Percentiles rank a stretch among this genome's conserved stretches.
phyloP scores from a whole-genome alignment of 495 filamentous ascomycete genomes.

The Penicillium roqueforti region DNA sequence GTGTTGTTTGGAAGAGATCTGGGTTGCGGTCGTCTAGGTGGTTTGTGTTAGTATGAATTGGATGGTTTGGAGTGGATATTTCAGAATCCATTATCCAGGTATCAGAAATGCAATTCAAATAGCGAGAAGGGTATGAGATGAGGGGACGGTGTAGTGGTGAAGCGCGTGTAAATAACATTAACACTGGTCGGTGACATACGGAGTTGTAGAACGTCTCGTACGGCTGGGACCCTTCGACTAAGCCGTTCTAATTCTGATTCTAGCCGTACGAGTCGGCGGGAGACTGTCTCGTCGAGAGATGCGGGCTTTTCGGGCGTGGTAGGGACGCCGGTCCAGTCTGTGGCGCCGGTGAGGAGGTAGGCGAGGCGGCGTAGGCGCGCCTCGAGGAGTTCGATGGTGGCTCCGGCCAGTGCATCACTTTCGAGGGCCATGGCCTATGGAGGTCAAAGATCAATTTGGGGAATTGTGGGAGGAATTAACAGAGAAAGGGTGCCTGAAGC shows the following conservation, averaged over 20 bases:
- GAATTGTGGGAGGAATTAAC: neutral
- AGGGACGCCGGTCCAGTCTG: constrained; percentile 41
- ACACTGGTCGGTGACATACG: constrained; percentile 25
- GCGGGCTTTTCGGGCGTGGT: constrained; percentile 35
- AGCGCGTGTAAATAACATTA: neutral
- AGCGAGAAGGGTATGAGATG: neutral
- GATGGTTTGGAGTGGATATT: neutral
- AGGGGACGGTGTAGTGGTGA: neutral
- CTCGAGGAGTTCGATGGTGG: constrained; percentile 73
- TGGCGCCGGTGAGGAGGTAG: constrained; percentile 65
- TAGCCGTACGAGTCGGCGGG: constrained; percentile 57
- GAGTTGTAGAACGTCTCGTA: constrained; percentile 50
- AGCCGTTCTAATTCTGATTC: constrained; percentile 56
- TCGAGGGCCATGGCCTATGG: constrained; percentile 31
- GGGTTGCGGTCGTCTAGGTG: constrained; percentile 52
- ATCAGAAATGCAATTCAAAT: neutral
- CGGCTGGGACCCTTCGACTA: constrained; percentile 41
- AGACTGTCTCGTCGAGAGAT: constrained; percentile 40
- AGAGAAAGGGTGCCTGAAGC: neutral
- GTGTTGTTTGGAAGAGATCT: constrained; percentile 51
- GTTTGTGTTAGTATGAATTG: constrained; percentile 10
- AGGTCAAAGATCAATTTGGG: neutral
- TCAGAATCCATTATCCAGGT: neutral
- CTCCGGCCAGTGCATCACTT: constrained; percentile 37
- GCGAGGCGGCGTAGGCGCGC: constrained; percentile 69